Base-by-base conservation (phyloP, 257 asterid species). In the Parsonsia alboflavescens region DNA sequence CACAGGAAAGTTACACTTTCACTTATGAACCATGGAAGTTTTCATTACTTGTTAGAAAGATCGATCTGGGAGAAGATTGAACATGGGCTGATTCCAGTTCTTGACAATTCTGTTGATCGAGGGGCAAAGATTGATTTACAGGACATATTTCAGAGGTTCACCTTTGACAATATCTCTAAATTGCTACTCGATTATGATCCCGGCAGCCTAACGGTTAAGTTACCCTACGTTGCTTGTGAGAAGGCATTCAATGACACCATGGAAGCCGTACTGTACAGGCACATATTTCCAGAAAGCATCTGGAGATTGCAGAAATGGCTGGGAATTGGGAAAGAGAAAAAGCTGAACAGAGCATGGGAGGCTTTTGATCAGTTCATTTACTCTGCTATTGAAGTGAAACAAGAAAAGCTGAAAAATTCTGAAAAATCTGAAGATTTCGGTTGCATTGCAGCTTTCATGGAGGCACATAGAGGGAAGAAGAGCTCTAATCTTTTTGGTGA, bases 221-320 rank as follows among this genome's bases (percentile, higher is more conserved):
- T 75, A 21, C 79, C 79, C 0, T 24, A 65, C 36, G 22, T 33
- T 22, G 61, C 74, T 0, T 54, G 46, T 9, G 68, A 30, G 48
- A 53, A 76, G 46, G 79, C 79, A 6, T 68, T 76, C 48, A 45
- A 42, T 7, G 59, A 76, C 56, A 21, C 21, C 1, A 21, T 28
- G 26, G 72, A 74, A n/a, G 78, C 72, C 16, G 0, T 74, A 8
- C 22, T 74, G 33, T 10, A 44, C 28, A 56, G 79, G 69, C 74
- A 67, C 24, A 5, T 56, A 13, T 7, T 76, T 30, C 79, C 79
- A 3, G 69, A 68, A 54, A 69, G 26, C 36, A 22, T 11, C 8
- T 68, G 79, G 79, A 68, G 48, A 72, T 19, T 76, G 61, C 74
- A 68, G 21, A 76, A 68, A 24, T 24, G 69, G 74, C 73, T 76